phyloP scores from a whole-genome alignment of 768 basidiomycete species.

The Tulasnella sp. region DNA sequence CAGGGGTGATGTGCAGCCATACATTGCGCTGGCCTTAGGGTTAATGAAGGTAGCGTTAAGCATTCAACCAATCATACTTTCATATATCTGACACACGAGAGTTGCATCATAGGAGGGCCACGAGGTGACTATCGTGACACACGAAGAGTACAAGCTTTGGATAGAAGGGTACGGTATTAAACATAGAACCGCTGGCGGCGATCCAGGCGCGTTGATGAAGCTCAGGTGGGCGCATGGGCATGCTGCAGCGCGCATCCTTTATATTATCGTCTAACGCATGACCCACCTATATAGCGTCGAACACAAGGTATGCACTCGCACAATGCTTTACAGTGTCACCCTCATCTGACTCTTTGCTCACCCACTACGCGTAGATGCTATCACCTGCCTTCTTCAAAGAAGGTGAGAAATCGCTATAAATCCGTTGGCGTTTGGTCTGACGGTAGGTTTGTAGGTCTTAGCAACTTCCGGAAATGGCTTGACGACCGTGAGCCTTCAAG shows the following conservation, averaged over 20 bases:
- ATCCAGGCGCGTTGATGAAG: constrained; percentile 60
- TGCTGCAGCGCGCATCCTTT: too few relatives aligned
- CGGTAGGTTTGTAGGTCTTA: too few relatives aligned
- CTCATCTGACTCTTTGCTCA: constrained; percentile 7
- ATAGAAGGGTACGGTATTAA: constrained; percentile 47
- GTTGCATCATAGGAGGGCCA: constrained; percentile 29
- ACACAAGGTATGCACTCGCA: constrained; percentile 29
- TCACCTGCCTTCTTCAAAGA: constrained; percentile 63
- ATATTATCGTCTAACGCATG: too few relatives aligned
- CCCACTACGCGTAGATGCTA: constrained; percentile 59
- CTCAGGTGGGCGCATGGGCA: constrained; percentile 29
- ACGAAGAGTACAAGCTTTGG: constrained; percentile 41
- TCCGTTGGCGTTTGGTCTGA: too few relatives aligned
- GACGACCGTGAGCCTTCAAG: constrained; percentile 40
- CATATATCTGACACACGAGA: too few relatives aligned
- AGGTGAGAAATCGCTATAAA: too few relatives aligned
- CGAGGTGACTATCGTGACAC: constrained; percentile 38
- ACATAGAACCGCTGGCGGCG: constrained; percentile 55
- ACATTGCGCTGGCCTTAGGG: constrained; percentile 36
- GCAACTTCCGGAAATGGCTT: constrained; percentile 50
- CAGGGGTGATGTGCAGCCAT: constrained; percentile 43
- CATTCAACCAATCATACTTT: too few relatives aligned
- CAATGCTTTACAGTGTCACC: too few relatives aligned
- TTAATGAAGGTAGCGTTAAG: constrained; percentile 24
- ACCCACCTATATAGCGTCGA: not conserved